phyloP scores from a whole-genome alignment of 1,139 yeast genomes.

The Sugiyamaella grinbergsii region DNA sequence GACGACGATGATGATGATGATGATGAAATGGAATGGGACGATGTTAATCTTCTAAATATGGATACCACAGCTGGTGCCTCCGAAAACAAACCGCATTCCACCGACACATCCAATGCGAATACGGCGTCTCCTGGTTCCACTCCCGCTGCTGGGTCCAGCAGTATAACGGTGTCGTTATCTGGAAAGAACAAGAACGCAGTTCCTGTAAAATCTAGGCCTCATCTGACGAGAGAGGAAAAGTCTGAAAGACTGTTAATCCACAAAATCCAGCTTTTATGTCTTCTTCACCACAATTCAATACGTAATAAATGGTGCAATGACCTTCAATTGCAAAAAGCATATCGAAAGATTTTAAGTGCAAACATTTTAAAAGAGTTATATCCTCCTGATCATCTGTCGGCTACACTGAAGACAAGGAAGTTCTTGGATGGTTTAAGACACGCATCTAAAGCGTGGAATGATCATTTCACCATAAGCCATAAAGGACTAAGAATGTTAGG shows the following conservation, averaged over 20 bases:
- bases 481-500: slow-evolving; percentile 51
- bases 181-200: not conserved
- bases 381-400: slow-evolving; percentile 49
- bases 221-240: slow-evolving; percentile 51
- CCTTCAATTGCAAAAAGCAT: slow-evolving; percentile 40
- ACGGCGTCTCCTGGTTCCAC: slow-evolving; percentile 22
- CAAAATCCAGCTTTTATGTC: slow-evolving; percentile 55
- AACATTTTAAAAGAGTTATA: slow-evolving; percentile 51
- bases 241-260: slow-evolving; percentile 57
- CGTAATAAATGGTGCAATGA: slow-evolving; percentile 79
- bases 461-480: slow-evolving; percentile 55
- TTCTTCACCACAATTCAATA: slow-evolving; percentile 64
- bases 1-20: slow-evolving; percentile 38
- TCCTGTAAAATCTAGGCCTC: slow-evolving; percentile 13
- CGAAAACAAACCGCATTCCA: slow-evolving; percentile 44
- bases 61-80: not conserved
- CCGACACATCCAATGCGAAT: slow-evolving; percentile 31
- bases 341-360: slow-evolving; percentile 50
- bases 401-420: slow-evolving; percentile 57
- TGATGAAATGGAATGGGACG: slow-evolving; percentile 46
- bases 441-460: slow-evolving; percentile 63
- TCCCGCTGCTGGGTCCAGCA: not conserved
- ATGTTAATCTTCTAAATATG: slow-evolving; percentile 31
- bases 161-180: slow-evolving; percentile 9
- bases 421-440: slow-evolving; percentile 74